Percentiles rank a stretch among this genome's conserved stretches.
These are phyloP conservation scores for Emergomyces orientalis DNA, from an alignment of 2,329 filamentous ascomycete species.

Conservation along the genomic window DNA sequence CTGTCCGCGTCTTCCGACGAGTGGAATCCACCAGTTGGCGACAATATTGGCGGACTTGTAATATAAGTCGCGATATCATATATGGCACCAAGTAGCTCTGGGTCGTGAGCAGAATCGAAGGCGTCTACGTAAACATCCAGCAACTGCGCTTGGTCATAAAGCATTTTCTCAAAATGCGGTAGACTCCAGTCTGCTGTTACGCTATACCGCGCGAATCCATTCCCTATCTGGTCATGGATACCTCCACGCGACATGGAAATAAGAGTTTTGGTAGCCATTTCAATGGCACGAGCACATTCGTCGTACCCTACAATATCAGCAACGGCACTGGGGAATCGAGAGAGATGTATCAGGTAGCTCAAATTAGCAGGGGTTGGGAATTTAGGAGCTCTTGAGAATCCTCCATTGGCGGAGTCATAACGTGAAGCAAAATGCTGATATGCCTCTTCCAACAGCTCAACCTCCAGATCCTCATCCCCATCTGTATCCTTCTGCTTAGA, in stretches of 20 bases:
- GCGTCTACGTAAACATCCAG: conserved; percentile 78
- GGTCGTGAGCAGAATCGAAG: conserved; percentile 59
- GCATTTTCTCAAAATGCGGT: conserved; percentile 95
- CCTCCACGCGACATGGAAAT: conserved; percentile 65
- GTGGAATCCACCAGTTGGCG: conserved; percentile 64
- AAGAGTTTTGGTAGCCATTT: conserved; percentile 74
- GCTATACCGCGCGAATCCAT: conserved; percentile 76
- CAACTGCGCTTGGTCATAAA: conserved; percentile 84
- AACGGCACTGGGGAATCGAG: conserved; percentile 61
- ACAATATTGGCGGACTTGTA: conserved; percentile 58
- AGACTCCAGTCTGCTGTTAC: conserved; percentile 87
- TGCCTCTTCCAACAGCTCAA: conserved; percentile 86
- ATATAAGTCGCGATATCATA: conserved; percentile 83
- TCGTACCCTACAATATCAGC: conserved; percentile 77
- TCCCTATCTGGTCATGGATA: conserved; percentile 65
- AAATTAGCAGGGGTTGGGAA: conserved; percentile 84
- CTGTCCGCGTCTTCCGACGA: conserved; percentile 90
- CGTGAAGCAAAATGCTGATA: conserved; percentile 68
- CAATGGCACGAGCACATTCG: conserved; percentile 62
- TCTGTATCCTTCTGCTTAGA: conserved; percentile 34
- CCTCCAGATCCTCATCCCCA: conserved; percentile 62
- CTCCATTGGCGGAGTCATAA: conserved; percentile 70
- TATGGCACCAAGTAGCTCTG: conserved; percentile 67
- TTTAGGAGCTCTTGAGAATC: conserved; percentile 74
- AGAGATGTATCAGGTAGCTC: conserved; percentile 67